Conservation (phyloP, 2,329 filamentous ascomycete species). For the Pyrenochaeta sp. region DNA sequence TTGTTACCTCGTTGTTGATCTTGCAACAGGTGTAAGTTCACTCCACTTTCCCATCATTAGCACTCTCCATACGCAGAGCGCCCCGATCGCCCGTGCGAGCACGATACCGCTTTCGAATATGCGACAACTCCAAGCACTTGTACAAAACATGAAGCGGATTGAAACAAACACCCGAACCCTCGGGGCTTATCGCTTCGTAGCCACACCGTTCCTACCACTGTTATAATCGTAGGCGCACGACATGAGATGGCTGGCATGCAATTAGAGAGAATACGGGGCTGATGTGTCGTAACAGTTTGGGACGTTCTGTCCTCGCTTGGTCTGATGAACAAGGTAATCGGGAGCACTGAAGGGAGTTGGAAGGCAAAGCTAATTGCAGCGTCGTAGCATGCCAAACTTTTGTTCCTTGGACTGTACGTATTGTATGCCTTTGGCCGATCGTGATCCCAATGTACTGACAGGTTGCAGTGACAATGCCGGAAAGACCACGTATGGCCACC, state of each 20-base stretch:
- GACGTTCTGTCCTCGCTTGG: slow-evolving; percentile 87
- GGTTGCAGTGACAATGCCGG: slow-evolving; percentile 91
- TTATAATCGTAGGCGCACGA: not conserved
- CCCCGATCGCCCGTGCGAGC: not conserved
- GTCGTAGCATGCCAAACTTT: slow-evolving; percentile 67
- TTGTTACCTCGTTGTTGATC: slow-evolving; percentile 16
- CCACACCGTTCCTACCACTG: not conserved
- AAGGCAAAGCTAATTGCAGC: slow-evolving; percentile 13
- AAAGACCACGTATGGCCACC: slow-evolving; percentile 76
- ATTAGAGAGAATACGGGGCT: slow-evolving; percentile 4
- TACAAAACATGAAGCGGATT: not conserved
- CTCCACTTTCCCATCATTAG: slow-evolving; percentile 8
- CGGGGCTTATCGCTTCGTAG: not conserved
- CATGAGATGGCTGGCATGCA: not conserved
- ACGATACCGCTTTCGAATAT: not conserved
- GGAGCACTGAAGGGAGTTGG: not conserved
- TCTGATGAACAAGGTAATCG: slow-evolving; percentile 76
- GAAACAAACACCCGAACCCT: not conserved
- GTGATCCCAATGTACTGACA: slow-evolving; percentile 43
- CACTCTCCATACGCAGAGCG: not conserved
- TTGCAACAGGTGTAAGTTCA: slow-evolving; percentile 42
- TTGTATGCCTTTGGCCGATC: not conserved
- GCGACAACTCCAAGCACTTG: not conserved
- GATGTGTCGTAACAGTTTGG: slow-evolving; percentile 68
- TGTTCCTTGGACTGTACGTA: slow-evolving; percentile 75